Percentiles rank a stretch among this genome's conserved stretches.
Conservation (phyloP, 1,284 basidiomycete species). For the Boletus sp. region DNA sequence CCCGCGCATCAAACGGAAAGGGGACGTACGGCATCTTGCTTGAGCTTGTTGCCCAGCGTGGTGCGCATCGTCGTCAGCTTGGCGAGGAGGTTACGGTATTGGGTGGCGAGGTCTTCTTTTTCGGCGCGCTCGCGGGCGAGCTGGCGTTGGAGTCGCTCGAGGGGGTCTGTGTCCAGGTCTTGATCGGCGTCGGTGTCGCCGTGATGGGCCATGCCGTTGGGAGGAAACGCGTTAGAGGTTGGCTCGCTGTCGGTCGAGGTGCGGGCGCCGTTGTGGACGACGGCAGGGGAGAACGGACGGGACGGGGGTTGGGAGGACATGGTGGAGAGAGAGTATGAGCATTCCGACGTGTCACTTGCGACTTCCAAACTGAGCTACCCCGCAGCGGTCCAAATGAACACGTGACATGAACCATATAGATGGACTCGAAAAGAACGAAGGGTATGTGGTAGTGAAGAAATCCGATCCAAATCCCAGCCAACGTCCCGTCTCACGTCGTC, state of each 20-base stretch:
- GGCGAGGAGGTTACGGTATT: slow-evolving; percentile 83
- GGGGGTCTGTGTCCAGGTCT: slow-evolving; percentile 37
- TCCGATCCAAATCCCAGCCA: not conserved
- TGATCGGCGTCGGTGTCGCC: slow-evolving; percentile 21
- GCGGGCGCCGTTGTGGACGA: slow-evolving; percentile 18
- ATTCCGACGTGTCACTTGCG: slow-evolving; percentile 8
- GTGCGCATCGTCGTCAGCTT: slow-evolving; percentile 93
- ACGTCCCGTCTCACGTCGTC: slow-evolving; percentile 16
- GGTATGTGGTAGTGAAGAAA: not conserved
- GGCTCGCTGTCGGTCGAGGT: slow-evolving; percentile 29
- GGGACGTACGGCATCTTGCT: slow-evolving; percentile 88
- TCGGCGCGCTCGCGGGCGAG: slow-evolving; percentile 67
- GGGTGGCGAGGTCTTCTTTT: slow-evolving; percentile 78
- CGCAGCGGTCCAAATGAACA: not conserved
- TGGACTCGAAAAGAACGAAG: not conserved
- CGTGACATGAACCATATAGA: slow-evolving; percentile 4
- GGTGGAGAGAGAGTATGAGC: not conserved
- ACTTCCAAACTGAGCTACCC: slow-evolving; percentile 8
- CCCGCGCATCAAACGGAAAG: no score
- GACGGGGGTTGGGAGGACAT: slow-evolving; percentile 19
- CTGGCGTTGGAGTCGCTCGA: slow-evolving; percentile 54
- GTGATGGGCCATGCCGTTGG: slow-evolving; percentile 15
- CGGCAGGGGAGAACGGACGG: slow-evolving; percentile 27
- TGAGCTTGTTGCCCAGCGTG: slow-evolving; percentile 89
- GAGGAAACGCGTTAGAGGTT: slow-evolving; percentile 6